Percentiles rank a stretch among this genome's conserved stretches.
These are phyloP conservation scores for Fusarium euwallaceae DNA, from an alignment of 2,329 filamentous ascomycete genomes.

Conservation along the genomic window DNA sequence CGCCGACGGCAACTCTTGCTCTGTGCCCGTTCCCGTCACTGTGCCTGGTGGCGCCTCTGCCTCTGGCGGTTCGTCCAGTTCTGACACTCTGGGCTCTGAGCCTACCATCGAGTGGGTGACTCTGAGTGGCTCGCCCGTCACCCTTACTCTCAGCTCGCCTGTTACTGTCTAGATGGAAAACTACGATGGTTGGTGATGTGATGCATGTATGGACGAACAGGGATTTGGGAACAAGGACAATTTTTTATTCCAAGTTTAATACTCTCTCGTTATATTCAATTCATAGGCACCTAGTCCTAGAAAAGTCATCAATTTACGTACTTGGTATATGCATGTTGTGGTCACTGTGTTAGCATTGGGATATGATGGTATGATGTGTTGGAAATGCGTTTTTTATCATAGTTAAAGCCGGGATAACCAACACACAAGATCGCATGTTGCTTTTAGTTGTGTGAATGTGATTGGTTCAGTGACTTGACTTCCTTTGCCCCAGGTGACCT, in stretches of 20 bases:
- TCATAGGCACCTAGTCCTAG: not conserved
- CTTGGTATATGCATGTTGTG: too few relatives aligned
- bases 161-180: not conserved
- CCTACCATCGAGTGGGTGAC: slow-evolving; percentile 35
- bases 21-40: slow-evolving; percentile 27
- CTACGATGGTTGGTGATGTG: not conserved
- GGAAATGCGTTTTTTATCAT: too few relatives aligned
- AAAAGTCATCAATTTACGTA: not conserved
- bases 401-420: too few relatives aligned
- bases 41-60: slow-evolving; percentile 18
- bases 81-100: slow-evolving; percentile 29
- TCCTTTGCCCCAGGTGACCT: too few relatives aligned
- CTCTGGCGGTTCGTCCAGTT: not conserved
- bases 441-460: not conserved
- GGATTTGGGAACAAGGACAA: not conserved
- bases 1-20: slow-evolving; percentile 24
- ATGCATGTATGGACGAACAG: not conserved
- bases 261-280: not conserved
- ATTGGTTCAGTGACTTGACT: too few relatives aligned
- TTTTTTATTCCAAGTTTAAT: slow-evolving; percentile 1
- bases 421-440: too few relatives aligned
- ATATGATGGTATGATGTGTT: too few relatives aligned
- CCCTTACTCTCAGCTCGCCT: not conserved
- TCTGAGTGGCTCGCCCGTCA: slow-evolving; percentile 26
- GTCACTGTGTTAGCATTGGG: too few relatives aligned